Evolutionary conservation across 257 asterid genomes (phyloP).

Genomic region (Fraxinus cuspidata): DNA sequence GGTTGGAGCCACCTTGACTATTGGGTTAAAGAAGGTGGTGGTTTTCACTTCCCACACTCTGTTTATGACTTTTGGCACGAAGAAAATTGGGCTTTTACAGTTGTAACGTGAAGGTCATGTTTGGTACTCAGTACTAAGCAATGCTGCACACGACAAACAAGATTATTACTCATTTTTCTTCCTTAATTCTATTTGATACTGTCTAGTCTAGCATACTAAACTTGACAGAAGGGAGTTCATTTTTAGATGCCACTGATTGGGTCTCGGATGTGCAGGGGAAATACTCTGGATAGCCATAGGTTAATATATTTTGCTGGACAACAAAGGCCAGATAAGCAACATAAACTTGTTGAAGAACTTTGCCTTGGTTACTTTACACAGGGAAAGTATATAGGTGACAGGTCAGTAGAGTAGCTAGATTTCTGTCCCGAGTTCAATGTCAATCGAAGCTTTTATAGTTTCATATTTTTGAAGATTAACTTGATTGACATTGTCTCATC

Average conservation of each 20-base stretch:
- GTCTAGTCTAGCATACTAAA: background rate
- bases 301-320: constrained; percentile 61
- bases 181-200: background rate
- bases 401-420: constrained; percentile 37
- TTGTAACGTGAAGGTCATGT: background rate
- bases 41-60: background rate
- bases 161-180: background rate
- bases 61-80: constrained; percentile 6
- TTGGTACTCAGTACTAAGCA: background rate
- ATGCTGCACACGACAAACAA: background rate
- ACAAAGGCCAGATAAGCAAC: constrained; percentile 69
- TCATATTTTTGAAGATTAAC: background rate
- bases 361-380: constrained; percentile 67
- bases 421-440: background rate
- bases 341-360: constrained; percentile 75
- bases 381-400: constrained; percentile 84
- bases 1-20: background rate
- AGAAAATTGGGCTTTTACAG: background rate
- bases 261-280: constrained; percentile 55
- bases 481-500: constrained; percentile 12
- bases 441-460: background rate
- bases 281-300: constrained; percentile 69
- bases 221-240: background rate
- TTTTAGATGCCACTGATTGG: background rate
- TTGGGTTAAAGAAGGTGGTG: background rate